Percentiles rank a stretch among this genome's conserved stretches.
Evolutionary conservation across 306 rosid genomes (phyloP).

Genomic region (Begonia masoniana): DNA sequence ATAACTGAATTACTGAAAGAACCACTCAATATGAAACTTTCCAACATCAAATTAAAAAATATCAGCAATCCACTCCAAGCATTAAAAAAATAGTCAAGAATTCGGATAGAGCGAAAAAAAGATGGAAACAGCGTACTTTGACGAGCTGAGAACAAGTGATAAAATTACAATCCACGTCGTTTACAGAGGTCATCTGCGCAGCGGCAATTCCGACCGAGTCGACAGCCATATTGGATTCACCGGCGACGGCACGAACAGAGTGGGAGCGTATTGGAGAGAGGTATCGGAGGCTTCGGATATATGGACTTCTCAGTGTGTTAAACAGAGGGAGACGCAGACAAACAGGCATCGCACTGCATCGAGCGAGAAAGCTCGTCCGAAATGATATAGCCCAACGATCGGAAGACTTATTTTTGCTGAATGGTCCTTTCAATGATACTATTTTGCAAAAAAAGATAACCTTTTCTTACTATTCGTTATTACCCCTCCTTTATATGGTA

Average conservation of each 20-base stretch:
- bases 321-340: conserved; percentile 5
- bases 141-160: conserved; percentile 69
- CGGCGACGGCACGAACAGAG: conserved; percentile 5
- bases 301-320: conserved; percentile 2
- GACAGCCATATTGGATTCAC: conserved; percentile 43
- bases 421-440: neutral
- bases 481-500: no score
- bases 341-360: conserved; percentile 5
- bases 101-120: neutral
- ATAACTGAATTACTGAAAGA: no score
- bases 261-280: conserved; percentile 6
- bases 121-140: conserved; percentile 23
- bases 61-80: no score
- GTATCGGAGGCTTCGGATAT: neutral
- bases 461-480: no score
- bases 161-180: conserved; percentile 61
- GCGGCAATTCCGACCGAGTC: conserved; percentile 78
- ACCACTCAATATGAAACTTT: no score
- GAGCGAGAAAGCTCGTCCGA: neutral
- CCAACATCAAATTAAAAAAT: no score
- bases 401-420: neutral
- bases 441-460: no score
- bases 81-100: neutral
- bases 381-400: neutral
- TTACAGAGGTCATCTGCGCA: conserved; percentile 86